Conservation (phyloP, 2,329 filamentous ascomycete species). For the Huntiella decipiens region DNA sequence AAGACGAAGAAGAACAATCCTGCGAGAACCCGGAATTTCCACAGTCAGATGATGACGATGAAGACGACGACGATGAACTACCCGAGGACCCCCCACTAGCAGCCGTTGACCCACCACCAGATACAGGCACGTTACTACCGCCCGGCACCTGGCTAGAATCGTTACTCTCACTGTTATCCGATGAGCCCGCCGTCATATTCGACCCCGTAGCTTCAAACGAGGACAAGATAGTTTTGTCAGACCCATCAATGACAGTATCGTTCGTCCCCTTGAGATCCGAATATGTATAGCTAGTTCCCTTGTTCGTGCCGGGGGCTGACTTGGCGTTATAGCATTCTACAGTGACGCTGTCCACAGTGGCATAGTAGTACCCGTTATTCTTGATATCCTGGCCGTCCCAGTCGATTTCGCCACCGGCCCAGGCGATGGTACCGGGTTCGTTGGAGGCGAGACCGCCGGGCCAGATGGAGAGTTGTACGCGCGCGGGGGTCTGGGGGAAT, state of each 20-base stretch:
- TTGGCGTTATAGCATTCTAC: slow-evolving; percentile 65
- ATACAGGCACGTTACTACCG: slow-evolving; percentile 7
- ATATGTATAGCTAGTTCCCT: slow-evolving; percentile 58
- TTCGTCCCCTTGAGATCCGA: slow-evolving; percentile 47
- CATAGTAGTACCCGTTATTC: slow-evolving; percentile 74
- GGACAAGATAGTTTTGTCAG: slow-evolving; percentile 56
- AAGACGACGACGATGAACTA: slow-evolving; percentile 8
- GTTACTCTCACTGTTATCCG: slow-evolving; percentile 11
- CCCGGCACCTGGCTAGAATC: slow-evolving; percentile 12
- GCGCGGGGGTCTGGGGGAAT: slow-evolving; percentile 79
- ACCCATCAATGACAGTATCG: slow-evolving; percentile 54
- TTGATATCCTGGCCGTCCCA: slow-evolving; percentile 72
- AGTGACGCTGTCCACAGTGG: slow-evolving; percentile 55
- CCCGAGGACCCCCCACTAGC: neutral
- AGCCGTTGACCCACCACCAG: neutral
- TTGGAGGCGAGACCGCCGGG: slow-evolving; percentile 70
- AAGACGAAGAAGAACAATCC: slow-evolving; percentile 5
- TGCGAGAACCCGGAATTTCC: slow-evolving; percentile 11
- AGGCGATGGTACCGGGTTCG: slow-evolving; percentile 65
- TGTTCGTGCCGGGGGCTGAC: slow-evolving; percentile 44
- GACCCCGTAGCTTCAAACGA: slow-evolving; percentile 67
- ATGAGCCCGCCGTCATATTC: slow-evolving; percentile 38
- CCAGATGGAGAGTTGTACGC: slow-evolving; percentile 90
- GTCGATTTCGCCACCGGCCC: slow-evolving; percentile 80
- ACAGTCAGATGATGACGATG: slow-evolving; percentile 3